Conservation (phyloP, 257 asterid genomes). For the Primulina huaijiensis region DNA sequence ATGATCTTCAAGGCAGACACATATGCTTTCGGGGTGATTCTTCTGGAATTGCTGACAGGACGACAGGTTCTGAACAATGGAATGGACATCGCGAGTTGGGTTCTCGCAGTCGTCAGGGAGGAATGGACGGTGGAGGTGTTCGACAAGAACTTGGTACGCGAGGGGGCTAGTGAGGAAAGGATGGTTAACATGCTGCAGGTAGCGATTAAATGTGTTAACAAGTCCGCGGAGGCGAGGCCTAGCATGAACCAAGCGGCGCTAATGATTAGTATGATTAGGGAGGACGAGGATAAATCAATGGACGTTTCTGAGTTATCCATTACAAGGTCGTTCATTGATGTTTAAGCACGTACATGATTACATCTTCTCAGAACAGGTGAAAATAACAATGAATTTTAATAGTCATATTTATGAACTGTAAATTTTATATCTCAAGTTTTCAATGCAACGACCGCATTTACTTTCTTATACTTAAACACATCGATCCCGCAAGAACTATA, state of each 20-base stretch:
- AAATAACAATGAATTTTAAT: too few species aligned
- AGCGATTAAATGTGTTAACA: slow-evolving; percentile 54
- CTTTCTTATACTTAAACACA: too few species aligned
- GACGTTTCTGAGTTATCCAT: slow-evolving; percentile 45
- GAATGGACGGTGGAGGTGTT: slow-evolving; percentile 87
- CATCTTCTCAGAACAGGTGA: not conserved
- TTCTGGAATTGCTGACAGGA: slow-evolving; percentile 76
- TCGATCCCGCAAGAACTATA: too few species aligned
- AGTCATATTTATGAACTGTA: not conserved
- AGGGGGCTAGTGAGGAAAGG: slow-evolving; percentile 69
- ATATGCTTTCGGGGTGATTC: slow-evolving; percentile 58
- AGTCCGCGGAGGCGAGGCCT: slow-evolving; percentile 45
- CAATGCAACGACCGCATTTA: not conserved
- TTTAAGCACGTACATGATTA: too few species aligned
- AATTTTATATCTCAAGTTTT: too few species aligned
- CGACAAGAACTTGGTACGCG: slow-evolving; percentile 51
- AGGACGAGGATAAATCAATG: slow-evolving; percentile 64
- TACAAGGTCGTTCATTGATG: slow-evolving; percentile 34
- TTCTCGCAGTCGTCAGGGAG: slow-evolving; percentile 57
- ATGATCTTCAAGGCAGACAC: slow-evolving; percentile 45
- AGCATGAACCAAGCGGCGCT: slow-evolving; percentile 48
- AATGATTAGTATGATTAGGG: slow-evolving; percentile 42
- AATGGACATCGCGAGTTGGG: slow-evolving; percentile 67
- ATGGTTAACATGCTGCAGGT: slow-evolving; percentile 61
- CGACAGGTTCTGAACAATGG: slow-evolving; percentile 44